Base-by-base conservation (phyloP, 2,329 filamentous ascomycete genomes). In the Rhytidhysteron rufulum region DNA sequence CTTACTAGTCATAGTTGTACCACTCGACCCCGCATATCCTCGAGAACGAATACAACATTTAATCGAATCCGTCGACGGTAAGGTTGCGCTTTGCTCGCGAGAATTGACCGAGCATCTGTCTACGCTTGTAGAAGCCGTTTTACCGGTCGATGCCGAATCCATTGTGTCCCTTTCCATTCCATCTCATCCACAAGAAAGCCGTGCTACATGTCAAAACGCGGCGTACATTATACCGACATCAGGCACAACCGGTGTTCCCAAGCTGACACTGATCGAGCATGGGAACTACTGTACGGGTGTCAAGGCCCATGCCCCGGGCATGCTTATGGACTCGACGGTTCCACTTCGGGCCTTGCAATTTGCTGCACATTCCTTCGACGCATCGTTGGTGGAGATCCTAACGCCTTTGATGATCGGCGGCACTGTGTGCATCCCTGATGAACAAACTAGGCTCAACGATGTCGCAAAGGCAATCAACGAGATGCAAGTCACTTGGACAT, bases 391-490 rank as follows among this genome's bases (percentile, higher is more conserved):
- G 37, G 61, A 58, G 0, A 66, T 64, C 55, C 49, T 66, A 2
- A 62, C 53, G 32, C 62, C 61, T 3, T 53, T 63, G 10, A 50
- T 58, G 1, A 47, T 56, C 20, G 63, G 63, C 1, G 62, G 49
- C 4, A 65, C 61, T 6, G 50, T 65, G 1, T 66, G 63, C 41
- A 63, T 60, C 3, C 60, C 58, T 5, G 61, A 67, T 13, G 72
- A 76, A 30, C 65, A 73, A 13, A 67, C 72, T 15, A 66, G 72
- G 2, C 58, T 73, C 44, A 72, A 73, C 40, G 69, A 75, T 43
- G 61, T 75, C 17, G 62, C 67, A 11, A 69, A 68, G 9, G 60
- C 55, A 0, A 63, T 65, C 51, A 55, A 58, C 10, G 57, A 63
- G 15, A 56, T 64, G 52, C 44, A 51, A 5, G 55, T 65, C 30